A percentile compares a stretch with the other conserved stretches of the same genome.
These are phyloP conservation scores for Millerozyma miso DNA, from an alignment of 805 yeast genomes.

Conservation along the genomic window DNA sequence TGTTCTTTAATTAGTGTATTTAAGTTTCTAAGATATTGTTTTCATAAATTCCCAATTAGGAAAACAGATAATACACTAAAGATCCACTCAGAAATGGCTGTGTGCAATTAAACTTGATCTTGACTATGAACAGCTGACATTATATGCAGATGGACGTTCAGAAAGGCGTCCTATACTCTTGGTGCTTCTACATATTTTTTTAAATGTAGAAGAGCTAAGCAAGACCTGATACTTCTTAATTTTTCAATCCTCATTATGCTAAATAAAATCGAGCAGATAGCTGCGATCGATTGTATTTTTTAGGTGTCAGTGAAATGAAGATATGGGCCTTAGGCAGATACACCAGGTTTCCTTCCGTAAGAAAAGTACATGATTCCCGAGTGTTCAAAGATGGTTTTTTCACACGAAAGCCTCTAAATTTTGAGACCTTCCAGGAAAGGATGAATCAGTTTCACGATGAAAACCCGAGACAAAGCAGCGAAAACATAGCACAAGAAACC, in stretches of 20 bases:
- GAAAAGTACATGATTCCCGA: neutral
- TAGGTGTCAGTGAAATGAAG: neutral
- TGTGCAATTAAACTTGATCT: too few relatives aligned
- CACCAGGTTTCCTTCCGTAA: neutral
- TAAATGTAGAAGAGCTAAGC: too few relatives aligned
- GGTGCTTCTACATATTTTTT: too few relatives aligned
- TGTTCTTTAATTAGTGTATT: neutral
- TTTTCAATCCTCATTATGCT: neutral
- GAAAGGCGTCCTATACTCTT: too few relatives aligned
- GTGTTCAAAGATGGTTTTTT: slow-evolving; percentile 3
- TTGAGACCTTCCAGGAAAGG: slow-evolving; percentile 20
- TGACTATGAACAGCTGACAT: too few relatives aligned
- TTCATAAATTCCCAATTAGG: neutral
- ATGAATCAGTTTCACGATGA: slow-evolving; percentile 7
- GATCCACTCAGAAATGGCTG: neutral
- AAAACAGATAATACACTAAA: neutral
- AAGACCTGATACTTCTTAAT: too few relatives aligned
- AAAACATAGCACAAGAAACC: slow-evolving; percentile 1
- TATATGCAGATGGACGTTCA: too few relatives aligned
- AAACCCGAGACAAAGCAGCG: slow-evolving; percentile 1
- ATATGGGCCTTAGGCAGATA: neutral
- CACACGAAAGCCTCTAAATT: slow-evolving; percentile 21
- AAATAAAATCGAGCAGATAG: neutral
- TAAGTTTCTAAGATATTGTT: neutral
- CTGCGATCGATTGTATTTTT: neutral